A percentile compares a stretch with the other conserved stretches of the same genome.
Evolutionary conservation across 352 stramenopile species (phyloP).

Genomic region (Globisporangium nodosum): DNA sequence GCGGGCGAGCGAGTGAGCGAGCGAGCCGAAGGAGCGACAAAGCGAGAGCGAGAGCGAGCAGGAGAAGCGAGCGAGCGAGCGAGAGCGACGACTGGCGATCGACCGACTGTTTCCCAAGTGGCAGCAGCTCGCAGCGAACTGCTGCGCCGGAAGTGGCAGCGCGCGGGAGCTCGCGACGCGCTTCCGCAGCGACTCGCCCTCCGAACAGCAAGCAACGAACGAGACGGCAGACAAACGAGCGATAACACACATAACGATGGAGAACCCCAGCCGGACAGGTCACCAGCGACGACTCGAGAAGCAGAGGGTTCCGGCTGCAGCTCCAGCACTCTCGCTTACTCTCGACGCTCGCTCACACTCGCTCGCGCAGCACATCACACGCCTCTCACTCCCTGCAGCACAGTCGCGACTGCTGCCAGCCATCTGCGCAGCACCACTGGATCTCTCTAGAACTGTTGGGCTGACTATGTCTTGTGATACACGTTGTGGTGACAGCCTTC

Average conservation of each 20-base stretch:
- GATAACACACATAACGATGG: no score
- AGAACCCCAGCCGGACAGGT: background rate
- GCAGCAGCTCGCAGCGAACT: no score
- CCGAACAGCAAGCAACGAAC: background rate
- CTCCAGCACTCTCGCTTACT: background rate
- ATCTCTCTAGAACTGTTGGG: background rate
- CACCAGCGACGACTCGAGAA: background rate
- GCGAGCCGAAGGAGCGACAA: background rate
- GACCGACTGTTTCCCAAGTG: background rate
- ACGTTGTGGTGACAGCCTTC: constrained; percentile 40
- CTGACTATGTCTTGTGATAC: background rate
- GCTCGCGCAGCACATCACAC: background rate
- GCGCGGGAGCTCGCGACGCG: background rate
- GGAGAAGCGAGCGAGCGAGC: background rate
- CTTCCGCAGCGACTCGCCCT: background rate
- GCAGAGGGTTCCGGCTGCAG: background rate
- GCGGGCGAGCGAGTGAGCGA: background rate
- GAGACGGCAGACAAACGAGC: no score
- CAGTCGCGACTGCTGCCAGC: no score
- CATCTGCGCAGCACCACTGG: background rate
- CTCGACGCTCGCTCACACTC: background rate
- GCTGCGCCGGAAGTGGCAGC: no score
- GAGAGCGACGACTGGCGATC: background rate
- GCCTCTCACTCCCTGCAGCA: no score
- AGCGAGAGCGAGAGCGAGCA: no score